Base-by-base conservation (phyloP, 805 yeast species). In the Ogataea zsoltii region DNA sequence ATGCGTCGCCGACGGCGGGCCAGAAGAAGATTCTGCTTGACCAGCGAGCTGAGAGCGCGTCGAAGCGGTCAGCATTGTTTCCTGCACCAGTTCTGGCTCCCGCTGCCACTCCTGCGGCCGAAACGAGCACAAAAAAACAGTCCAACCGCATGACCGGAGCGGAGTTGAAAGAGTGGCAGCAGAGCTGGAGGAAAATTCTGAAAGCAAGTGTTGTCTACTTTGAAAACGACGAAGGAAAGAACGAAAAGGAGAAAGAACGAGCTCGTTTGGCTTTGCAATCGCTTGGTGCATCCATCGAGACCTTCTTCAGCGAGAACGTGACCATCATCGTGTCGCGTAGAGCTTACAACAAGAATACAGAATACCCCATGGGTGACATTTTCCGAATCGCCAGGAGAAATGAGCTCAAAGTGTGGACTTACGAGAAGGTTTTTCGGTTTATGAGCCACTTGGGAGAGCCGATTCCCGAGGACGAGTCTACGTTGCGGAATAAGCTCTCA, bases 401-500 rank as follows among this genome's bases (percentile, higher is more conserved):
- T 42, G 80, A 79, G 49, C 77, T 85, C 63, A 88, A 91, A 63
- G 85, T 91, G 18, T 92, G 97, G 97, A 80, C 84, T 32, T 83
- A 79, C 57, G 96, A 88, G 45, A 92, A 91, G 64, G 89, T 91
- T 2, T 77, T 82, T 57, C 70, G 96, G 41, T 91, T 91, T 58
- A 73, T 90, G 63, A 77, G 74, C 49, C 80, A 87, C 62, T 68
- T 87, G 56, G 82, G 80, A 39, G 81, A 58, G 43, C 58, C 65
- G 11, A 48, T 60, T 14, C 61, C 61, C 3, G 61, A 58, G 21
- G 60, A 50, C 36, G 61, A 52, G 33, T 54, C 53, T 1, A 46
- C 49, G 25, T 37, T 51, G 33, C 52, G 55, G n/a, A 55, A 46
- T 13, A 61, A 62, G 33, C 66, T 84, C 38, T 76, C 84, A 3